A percentile compares a stretch with the other conserved stretches of the same genome.
These are phyloP conservation scores for Vaccinium vitisidaea DNA, from an alignment of 148 eudicot genomes.

Conservation along the genomic window DNA sequence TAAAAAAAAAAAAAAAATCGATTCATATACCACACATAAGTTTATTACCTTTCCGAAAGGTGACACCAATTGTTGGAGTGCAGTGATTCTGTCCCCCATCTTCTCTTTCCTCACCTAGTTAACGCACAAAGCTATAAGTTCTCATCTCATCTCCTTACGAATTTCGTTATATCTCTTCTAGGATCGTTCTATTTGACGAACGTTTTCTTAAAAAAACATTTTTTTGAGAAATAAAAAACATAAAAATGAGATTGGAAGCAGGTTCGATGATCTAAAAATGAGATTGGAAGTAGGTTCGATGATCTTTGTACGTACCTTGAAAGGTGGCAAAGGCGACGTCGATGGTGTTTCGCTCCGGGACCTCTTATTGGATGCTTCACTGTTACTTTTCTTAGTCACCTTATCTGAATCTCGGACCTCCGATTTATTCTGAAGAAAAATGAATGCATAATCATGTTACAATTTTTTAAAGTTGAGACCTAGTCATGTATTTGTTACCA, in stretches of 20 bases:
- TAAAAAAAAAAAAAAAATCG: constrained; percentile 6
- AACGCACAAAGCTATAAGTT: background rate
- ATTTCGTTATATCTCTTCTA: no score
- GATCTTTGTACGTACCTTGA: constrained; percentile 49
- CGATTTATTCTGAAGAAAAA: constrained; percentile 30
- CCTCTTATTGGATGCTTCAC: constrained; percentile 62
- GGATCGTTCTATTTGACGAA: no score
- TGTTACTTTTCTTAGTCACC: constrained; percentile 46
- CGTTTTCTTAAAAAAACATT: background rate
- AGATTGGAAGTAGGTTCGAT: background rate
- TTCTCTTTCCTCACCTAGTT: constrained; percentile 94
- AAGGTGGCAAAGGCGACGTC: constrained; percentile 81
- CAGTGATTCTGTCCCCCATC: constrained; percentile 99
- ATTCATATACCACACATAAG: constrained; percentile 4
- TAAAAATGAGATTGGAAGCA: background rate
- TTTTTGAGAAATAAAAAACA: background rate
- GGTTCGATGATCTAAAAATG: background rate
- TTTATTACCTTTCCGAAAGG: constrained; percentile 96
- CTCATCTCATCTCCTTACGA: background rate
- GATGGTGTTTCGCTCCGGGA: constrained; percentile 61
- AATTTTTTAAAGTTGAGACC: background rate
- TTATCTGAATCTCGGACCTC: constrained; percentile 39
- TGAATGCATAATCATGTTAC: background rate
- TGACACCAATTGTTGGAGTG: constrained; percentile 98
- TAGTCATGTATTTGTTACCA: background rate